A percentile compares a stretch with the other conserved stretches of the same genome.
Conservation (phyloP, 495 filamentous ascomycete species). For the Neurospora discreta region DNA sequence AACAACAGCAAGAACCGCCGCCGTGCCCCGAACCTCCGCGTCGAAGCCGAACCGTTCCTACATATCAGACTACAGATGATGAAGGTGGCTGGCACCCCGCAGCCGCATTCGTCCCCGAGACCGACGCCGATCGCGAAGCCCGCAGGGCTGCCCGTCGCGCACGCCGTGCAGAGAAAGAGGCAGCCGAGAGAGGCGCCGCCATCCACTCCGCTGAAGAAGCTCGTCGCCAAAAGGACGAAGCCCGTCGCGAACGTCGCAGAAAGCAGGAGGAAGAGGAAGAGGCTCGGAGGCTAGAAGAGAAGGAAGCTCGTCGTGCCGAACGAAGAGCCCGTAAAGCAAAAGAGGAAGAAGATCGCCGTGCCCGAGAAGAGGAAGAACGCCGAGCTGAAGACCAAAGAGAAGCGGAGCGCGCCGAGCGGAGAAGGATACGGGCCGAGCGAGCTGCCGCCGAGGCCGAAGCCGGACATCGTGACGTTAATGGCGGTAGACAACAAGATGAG, state of each 20-base stretch:
- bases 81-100: slow-evolving; percentile 18
- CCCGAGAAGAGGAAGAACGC: slow-evolving; percentile 30
- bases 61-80: slow-evolving; percentile 31
- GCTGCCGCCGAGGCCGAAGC: slow-evolving; percentile 33
- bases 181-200: slow-evolving; percentile 33
- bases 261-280: slow-evolving; percentile 36
- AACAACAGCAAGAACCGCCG: slow-evolving; percentile 11
- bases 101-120: slow-evolving; percentile 7
- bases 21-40: slow-evolving; percentile 31
- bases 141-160: slow-evolving; percentile 41
- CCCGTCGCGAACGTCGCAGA: slow-evolving; percentile 32
- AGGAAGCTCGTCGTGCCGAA: slow-evolving; percentile 41
- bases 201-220: slow-evolving; percentile 38
- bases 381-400: slow-evolving; percentile 30
- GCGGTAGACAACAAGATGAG: slow-evolving; percentile 7
- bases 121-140: slow-evolving; percentile 42
- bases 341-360: slow-evolving; percentile 31
- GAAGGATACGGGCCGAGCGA: slow-evolving; percentile 30
- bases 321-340: slow-evolving; percentile 34
- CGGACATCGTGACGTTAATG: slow-evolving; percentile 30
- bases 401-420: slow-evolving; percentile 31
- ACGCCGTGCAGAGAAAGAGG: slow-evolving; percentile 36
- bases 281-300: slow-evolving; percentile 36
- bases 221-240: slow-evolving; percentile 32
- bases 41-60: slow-evolving; percentile 18